Conservation (phyloP, 371 early-diverging fungal species). For the Syncephalastrum sp. region DNA sequence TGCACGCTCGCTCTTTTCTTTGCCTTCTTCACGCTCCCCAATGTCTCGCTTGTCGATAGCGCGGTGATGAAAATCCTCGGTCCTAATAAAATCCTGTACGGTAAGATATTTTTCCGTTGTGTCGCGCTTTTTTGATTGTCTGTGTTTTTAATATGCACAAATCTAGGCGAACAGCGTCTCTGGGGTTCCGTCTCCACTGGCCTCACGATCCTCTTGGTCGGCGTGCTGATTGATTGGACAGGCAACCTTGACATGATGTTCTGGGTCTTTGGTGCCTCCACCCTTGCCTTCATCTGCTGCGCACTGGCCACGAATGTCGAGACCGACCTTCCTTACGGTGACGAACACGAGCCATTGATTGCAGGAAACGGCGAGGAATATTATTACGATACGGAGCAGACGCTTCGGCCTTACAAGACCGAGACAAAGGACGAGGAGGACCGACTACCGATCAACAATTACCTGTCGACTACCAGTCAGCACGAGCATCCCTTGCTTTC, state of each 20-base stretch:
- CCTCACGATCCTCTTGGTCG: constrained; percentile 36
- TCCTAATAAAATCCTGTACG: constrained; percentile 45
- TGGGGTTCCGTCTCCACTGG: constrained; percentile 47
- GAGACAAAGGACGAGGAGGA: constrained; percentile 8
- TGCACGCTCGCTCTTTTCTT: constrained; percentile 28
- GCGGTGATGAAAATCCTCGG: constrained; percentile 53
- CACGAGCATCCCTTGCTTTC: constrained; percentile 9
- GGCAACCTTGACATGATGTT: constrained; percentile 30
- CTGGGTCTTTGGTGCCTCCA: constrained; percentile 31
- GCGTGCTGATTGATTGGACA: constrained; percentile 30
- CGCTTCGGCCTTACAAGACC: constrained; percentile 1
- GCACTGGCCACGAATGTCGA: constrained; percentile 13
- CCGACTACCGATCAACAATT: background rate
- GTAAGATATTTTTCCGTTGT: constrained; percentile 15
- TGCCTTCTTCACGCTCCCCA: constrained; percentile 44
- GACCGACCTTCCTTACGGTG: no score
- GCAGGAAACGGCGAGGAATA: background rate
- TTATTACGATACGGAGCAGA: background rate
- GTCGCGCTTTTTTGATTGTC: background rate
- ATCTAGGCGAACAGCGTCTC: constrained; percentile 38
- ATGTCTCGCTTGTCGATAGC: constrained; percentile 44
- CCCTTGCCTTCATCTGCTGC: constrained; percentile 21
- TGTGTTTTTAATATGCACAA: constrained; percentile 1
- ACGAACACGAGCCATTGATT: no score
- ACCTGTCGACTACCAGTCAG: background rate